Evolutionary conservation across 2,329 filamentous ascomycete species (phyloP).

Genomic region (Pseudopithomyces chartarum): DNA sequence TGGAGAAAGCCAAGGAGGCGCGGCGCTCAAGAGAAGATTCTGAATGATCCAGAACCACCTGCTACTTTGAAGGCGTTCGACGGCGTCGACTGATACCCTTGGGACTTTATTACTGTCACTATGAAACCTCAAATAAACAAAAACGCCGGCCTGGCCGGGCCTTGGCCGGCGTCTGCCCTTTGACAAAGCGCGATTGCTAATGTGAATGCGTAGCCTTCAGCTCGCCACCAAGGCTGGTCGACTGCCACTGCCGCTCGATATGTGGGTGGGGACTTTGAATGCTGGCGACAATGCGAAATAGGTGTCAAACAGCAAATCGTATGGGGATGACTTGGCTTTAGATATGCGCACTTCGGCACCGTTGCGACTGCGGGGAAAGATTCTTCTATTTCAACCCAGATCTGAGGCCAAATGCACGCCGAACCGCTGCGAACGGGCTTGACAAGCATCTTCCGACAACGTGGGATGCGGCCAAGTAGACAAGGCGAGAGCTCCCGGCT

Average conservation of each 20-base stretch:
- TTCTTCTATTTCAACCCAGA: slow-evolving; percentile 8
- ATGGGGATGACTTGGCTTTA: neutral
- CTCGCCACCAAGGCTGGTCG: neutral
- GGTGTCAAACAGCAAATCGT: neutral
- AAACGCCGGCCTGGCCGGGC: neutral
- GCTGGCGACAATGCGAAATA: neutral
- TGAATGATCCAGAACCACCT: slow-evolving; percentile 21
- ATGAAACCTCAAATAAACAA: neutral
- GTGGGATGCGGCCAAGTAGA: neutral
- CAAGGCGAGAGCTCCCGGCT: neutral
- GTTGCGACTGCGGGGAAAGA: neutral
- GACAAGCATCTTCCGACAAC: slow-evolving; percentile 8
- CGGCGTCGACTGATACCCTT: slow-evolving; percentile 11
- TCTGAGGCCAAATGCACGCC: slow-evolving; percentile 11
- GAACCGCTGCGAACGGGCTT: slow-evolving; percentile 5
- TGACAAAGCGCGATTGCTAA: neutral
- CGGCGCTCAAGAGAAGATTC: slow-evolving; percentile 35
- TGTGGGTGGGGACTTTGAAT: neutral
- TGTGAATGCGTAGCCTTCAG: neutral
- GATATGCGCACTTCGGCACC: neutral
- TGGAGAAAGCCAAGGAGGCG: slow-evolving; percentile 28
- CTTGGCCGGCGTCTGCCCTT: neutral
- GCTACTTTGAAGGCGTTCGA: slow-evolving; percentile 3
- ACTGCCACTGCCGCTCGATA: neutral
- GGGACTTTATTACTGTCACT: slow-evolving; percentile 1